Base-by-base conservation (phyloP, 2,329 filamentous ascomycete genomes). In the Hypoxylon sp. region DNA sequence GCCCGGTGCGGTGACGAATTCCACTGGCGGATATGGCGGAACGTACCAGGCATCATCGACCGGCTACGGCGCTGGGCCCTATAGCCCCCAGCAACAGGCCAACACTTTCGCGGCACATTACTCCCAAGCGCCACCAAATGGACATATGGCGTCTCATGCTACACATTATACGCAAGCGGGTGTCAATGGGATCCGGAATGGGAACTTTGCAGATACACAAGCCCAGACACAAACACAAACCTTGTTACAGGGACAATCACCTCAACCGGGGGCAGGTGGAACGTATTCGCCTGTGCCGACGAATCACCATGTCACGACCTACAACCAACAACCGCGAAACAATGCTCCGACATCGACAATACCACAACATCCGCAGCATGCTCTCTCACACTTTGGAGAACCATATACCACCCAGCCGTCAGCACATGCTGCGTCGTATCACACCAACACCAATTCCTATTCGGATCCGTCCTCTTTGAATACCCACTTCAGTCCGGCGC, bases 401-500 rank as follows among this genome's bases (percentile, higher is more conserved):
- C 66, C 75, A 2, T 78, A 77, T 52, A 60, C 68, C 46, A 65
- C 76, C 13, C 77, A 77, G 25, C 70, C 76, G 13, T 55, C 74
- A 0, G 60, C 75, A 7, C 76, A 78, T 11, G 64, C 71, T 32
- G 49, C 74, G 17, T 63, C 75, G 28, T 77, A 74, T 51, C 75
- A 75, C 43, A 67, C 61, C 41, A 70, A 64, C 41, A 62, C 71
- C 25, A 67, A 75, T 21, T 73, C 76, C 5, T 79, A 78, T 53
- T 70, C 72, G 13, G 77, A 79, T 32, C 59, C 75, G 30, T 69
- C 70, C 25, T 68, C 70, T 10, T 56, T 79, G 43, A 74, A 70
- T 59, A 63, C 71, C 38, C 76, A 77, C 30, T 79, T 77, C 23
- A 79, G 73, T 49, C 75, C 76, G 3, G 72, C 74, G 7, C 69